Base-by-base conservation (phyloP, 2,329 filamentous ascomycete genomes). In the Fusarium sarcochroum region DNA sequence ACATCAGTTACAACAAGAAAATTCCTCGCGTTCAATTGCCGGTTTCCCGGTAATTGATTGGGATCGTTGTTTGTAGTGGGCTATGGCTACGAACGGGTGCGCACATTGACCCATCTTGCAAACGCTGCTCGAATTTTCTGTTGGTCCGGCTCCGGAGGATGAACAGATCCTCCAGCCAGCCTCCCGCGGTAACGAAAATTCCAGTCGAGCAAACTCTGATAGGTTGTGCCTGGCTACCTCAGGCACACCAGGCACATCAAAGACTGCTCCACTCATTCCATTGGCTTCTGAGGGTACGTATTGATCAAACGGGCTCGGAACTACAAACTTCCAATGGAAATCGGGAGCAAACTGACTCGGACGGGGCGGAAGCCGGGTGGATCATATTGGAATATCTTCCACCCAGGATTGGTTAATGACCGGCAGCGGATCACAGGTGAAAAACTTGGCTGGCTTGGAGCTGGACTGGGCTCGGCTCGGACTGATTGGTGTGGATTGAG, bases 341-440 rank as follows among this genome's bases (percentile, higher is more conserved):
- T 40, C 18, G 48, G 48, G 23, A 58, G 30, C 41, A 62, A 50
- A 67, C 66, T 68, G 63, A 69, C 66, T 70, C 66, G 67, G 63
- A 17, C 52, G 49, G 58, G 42, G 57, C 63, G 67, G 58, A 48
- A 68, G 49, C 14, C n/a, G 38, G n/a, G 58, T 70, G 66, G 66
- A 57, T 50, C 60, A 15, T 34, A 34, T 15, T 49, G 55, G 50
- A 23, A 45, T 50, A 45, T 37, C n/a, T n/a, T 50, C 25, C 41
- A 20, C 14, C 21, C 35, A 8, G 32, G 52, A 66, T 66, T 65
- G 66, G 66, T 59, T 53, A 66, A 64, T 70, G 47, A 48, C 56
- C 32, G 41, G 44, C 38, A 49, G 18, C 47, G 60, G 66, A 49
- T 64, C 62, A 66, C 27, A 46, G 34, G 49, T 23, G 40, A 66